phyloP scores from a whole-genome alignment of 2,329 filamentous ascomycete genomes.

The Cytospora mali region DNA sequence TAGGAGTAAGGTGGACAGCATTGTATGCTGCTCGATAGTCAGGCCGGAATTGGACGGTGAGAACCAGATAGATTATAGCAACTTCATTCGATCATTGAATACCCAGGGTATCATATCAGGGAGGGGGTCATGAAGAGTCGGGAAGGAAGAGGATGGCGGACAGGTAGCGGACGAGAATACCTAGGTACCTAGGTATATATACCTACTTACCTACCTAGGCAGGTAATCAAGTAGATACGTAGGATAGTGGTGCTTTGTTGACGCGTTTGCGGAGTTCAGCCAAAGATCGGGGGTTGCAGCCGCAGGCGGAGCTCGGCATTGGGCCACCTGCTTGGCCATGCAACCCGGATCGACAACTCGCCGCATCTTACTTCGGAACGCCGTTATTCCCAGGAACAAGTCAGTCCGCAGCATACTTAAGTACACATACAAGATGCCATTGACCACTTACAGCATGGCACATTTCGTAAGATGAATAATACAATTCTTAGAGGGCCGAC shows the following conservation, averaged over 20 bases:
- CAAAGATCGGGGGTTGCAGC: background rate
- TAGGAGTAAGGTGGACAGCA: constrained; percentile 12
- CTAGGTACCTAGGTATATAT: too few species aligned
- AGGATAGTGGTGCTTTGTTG: background rate
- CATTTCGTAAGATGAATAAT: background rate
- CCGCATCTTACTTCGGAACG: background rate
- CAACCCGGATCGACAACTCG: background rate
- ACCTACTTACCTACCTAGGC: too few species aligned
- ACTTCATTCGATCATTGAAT: background rate
- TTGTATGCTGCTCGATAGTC: background rate
- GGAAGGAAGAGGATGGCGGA: background rate
- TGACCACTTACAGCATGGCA: background rate
- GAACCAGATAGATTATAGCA: background rate
- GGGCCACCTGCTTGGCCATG: background rate
- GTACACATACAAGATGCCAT: accelerated
- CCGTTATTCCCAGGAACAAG: background rate
- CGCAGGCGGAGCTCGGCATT: background rate
- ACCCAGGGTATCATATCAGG: too few species aligned
- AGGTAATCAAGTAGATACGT: too few species aligned
- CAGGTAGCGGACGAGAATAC: background rate
- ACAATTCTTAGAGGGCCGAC: too few species aligned
- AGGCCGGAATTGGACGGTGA: background rate
- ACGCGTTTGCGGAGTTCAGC: background rate
- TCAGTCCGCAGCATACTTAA: too few species aligned
- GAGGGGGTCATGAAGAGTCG: background rate